phyloP scores from a whole-genome alignment of 1,284 basidiomycete species.

The Coniferiporia weirii region DNA sequence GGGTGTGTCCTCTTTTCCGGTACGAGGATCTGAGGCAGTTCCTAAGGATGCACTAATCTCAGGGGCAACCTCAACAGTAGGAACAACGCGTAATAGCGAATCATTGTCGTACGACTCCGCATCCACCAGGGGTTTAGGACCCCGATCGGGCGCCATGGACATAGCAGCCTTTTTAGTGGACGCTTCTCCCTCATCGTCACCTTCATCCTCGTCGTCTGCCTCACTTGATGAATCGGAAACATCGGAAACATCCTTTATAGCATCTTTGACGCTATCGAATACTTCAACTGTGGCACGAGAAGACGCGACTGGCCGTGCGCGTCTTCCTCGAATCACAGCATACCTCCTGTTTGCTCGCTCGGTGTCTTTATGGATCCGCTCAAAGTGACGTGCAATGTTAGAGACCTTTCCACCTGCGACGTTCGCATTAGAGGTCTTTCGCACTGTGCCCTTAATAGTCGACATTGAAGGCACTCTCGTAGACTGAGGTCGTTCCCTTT shows the following conservation, averaged over 20 bases:
- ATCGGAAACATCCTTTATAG: slow-evolving; percentile 84
- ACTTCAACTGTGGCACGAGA: slow-evolving; percentile 89
- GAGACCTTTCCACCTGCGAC: slow-evolving; percentile 60
- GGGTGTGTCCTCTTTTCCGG: not conserved
- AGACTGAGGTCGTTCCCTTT: slow-evolving; percentile 44
- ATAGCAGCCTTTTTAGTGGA: slow-evolving; percentile 2
- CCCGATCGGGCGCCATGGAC: not conserved
- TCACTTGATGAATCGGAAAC: slow-evolving; percentile 73
- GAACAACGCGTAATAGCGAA: not conserved
- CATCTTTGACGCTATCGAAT: slow-evolving; percentile 88
- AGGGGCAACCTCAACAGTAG: not conserved
- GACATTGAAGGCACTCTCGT: slow-evolving; percentile 38
- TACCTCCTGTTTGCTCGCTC: slow-evolving; percentile 68
- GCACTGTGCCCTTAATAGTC: slow-evolving; percentile 44
- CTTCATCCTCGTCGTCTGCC: slow-evolving; percentile 83
- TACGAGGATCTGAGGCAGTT: not conserved
- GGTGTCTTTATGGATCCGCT: slow-evolving; percentile 61
- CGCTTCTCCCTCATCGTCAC: slow-evolving; percentile 45
- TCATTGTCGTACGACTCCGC: not conserved
- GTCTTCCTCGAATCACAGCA: slow-evolving; percentile 77
- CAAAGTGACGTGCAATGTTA: slow-evolving; percentile 73
- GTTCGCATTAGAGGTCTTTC: slow-evolving; percentile 37
- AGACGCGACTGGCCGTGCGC: slow-evolving; percentile 89
- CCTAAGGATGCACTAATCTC: not conserved
- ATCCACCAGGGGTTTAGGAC: not conserved